Base-by-base conservation (phyloP, 495 filamentous ascomycete genomes). In the Podospora australis region DNA sequence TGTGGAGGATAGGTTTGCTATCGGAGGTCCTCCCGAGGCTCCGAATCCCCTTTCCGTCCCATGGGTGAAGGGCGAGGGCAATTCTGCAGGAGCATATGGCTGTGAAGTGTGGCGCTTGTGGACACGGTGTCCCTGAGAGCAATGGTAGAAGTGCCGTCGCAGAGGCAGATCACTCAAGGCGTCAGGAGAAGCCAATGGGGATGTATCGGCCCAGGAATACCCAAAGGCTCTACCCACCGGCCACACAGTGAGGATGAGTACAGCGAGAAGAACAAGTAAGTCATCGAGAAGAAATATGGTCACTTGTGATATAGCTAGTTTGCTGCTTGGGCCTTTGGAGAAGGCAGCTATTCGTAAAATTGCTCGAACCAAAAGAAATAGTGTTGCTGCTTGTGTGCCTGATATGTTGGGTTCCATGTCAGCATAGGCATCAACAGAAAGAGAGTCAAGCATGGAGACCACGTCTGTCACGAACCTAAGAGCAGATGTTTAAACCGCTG, bases 251-350 rank as follows among this genome's bases (percentile, higher is more conserved):
- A 71, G 45, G 8, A 70, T 50, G 13, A 67, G 30, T 20, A 38
- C 39, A 3, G 62, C 57, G 6, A 72, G 32, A 7, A 71, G 53
- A 23, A 72, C 59, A 47, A 62, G 52, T 8, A 60, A 49, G 21
- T 66, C 70, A 50, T 75, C 67, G 22, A 73, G 57, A 29, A 70
- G 32, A 4, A 68, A 48, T 5, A 63, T 53, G 22, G 60, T 32
- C 14, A 49, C 21, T 32, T 59, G 53, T n/a, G 64, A 63, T 25
- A 56, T 54, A 16, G 61, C 56, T 1, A 68, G 52, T 25, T 44
- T 6, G 21, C 53, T 54, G 7, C 29, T 28, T 6, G 66, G 45
- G 13, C 62, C 63, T 30, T 39, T 42, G n/a, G 60, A 53, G 29
- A 68, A 56, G n/a, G 64, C 49, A 22, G 64, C 50, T 11, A 63